Evolutionary conservation across 2,329 filamentous ascomycete species (phyloP).

Genomic region (Metarhizium robertsii): DNA sequence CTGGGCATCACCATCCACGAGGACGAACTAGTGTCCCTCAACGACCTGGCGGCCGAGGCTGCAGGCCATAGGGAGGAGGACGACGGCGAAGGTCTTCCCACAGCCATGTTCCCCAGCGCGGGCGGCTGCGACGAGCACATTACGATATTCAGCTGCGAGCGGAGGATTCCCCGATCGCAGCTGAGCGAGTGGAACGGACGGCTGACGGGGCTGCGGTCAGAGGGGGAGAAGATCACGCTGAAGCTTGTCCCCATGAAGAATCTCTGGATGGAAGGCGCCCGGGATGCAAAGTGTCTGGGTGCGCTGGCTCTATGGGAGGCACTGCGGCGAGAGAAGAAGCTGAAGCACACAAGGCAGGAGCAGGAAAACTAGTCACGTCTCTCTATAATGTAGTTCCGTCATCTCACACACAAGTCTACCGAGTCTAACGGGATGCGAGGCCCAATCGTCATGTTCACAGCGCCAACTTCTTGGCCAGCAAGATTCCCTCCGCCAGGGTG

Average conservation of each 20-base stretch:
- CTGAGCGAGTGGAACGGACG: conserved; percentile 47
- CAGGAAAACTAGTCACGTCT: background rate
- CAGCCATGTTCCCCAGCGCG: conserved; percentile 46
- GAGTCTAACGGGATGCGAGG: background rate
- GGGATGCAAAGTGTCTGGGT: conserved; percentile 50
- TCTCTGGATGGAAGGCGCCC: conserved; percentile 46
- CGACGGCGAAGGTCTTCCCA: conserved; percentile 35
- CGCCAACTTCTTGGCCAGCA: conserved; percentile 53
- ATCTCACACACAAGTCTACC: background rate
- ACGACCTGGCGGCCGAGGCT: conserved; percentile 33
- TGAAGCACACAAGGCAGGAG: conserved; percentile 14
- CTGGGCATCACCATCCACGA: conserved; percentile 42
- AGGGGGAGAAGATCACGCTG: conserved; percentile 54
- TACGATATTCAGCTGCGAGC: conserved; percentile 48
- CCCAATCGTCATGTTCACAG: conserved; percentile 18
- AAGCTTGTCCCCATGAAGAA: conserved; percentile 48
- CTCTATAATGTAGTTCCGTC: background rate
- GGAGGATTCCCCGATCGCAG: conserved; percentile 37
- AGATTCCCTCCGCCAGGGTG: conserved; percentile 68
- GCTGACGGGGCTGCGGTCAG: conserved; percentile 45
- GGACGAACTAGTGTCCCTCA: conserved; percentile 39
- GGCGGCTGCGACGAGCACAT: conserved; percentile 54
- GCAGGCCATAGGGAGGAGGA: conserved; percentile 40
- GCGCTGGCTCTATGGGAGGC: conserved; percentile 52
- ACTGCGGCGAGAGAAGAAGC: conserved; percentile 35